Evolutionary conservation across 2,329 filamentous ascomycete species (phyloP), one percentile per base, ranked within the genome.

Genomic region (Clonostachys sp.): DNA sequence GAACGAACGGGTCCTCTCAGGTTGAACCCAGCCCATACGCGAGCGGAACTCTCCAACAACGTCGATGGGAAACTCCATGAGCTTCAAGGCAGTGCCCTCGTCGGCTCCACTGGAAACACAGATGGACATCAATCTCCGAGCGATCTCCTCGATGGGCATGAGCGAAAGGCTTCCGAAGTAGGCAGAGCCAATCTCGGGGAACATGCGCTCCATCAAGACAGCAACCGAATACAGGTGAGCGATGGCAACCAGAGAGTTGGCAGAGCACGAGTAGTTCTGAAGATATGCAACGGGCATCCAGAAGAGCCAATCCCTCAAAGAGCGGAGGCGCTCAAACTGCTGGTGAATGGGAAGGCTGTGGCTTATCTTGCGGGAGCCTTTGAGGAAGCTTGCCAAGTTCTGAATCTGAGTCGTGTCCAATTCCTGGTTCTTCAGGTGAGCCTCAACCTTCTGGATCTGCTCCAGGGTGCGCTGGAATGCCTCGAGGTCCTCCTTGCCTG

Each of bases 161-260:
- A 95, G 79, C 14, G 89, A 86, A 55, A 96, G 75, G 55, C 84
- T 87, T 43, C 87, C 88, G 57, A 92, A 91, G 66, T 96, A 96
- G 44, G 90, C 86, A 17, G 90, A 86, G 42, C 91, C 91, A 55
- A 96, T 86, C 63, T 95, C 90, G 4, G 91, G 91, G 64, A 95
- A 96, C 51, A 96, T 78, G 14, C 90, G 89, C 68, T 96, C 91
- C 68, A 97, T 81, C 38, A 90, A 82, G 50, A 97, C 75, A 5
- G 90, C 91, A 16, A 91, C 83, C 1, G 89, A 91, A 70, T 96
- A 97, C 65, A 96, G 90, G 62, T 97, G 89, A 12, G 91, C 88
- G 47, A 97, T 84, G 52, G 95, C 84, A 45, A 95, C 77, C 55
- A 96, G 76, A 2, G 90, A 86, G 50, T 82, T 88, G 20, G 88